Evolutionary conservation across 2,329 filamentous ascomycete genomes (phyloP), one percentile per base, ranked within the genome.

Genomic region (Aquanectria penicillioides): DNA sequence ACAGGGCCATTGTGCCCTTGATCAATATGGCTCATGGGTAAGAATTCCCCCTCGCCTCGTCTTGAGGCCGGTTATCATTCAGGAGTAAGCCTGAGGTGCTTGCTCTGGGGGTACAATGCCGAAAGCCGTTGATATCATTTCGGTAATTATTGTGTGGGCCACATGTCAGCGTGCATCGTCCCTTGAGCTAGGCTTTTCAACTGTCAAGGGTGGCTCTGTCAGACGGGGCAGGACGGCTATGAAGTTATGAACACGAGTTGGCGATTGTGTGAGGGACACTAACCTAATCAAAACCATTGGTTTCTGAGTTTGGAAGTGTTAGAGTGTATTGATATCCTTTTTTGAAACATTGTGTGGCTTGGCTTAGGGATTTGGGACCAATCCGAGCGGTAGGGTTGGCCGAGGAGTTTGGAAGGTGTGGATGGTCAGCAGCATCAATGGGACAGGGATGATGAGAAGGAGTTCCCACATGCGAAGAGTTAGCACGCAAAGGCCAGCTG

Each of bases 141-240:
- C 46, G 31, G 51, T 40, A 41, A 36, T 47, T 44, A 29, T 34
- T 10, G 43, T 17, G 34, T 12, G 33, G 15, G 48, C 25, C 25
- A 41, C 33, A 34, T 51, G 40, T 33, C 20, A 33, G 31, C 29
- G 18, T 38, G 38, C 33, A 51, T 46, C 26, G 33, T 38, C 23
- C 31, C 46, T 51, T 51, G 46, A 25, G 31, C 44, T 47, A 57
- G 40, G 20, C n/a, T 43, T 23, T 33, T 20, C n/a, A 57, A 40
- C 36, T 17, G 23, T 47, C 26, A 22, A 28, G 28, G 36, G 34
- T 29, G 33, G 34, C 15, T 28, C 13, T 50, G 46, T 40, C 28
- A 33, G 33, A 51, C 31, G 7, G 40, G 41, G 29, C 37, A 26
- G 15, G 34, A 15, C 13, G 29, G 52, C 22, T 29, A 38, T 15